A percentile compares a stretch with the other conserved stretches of the same genome.
Evolutionary conservation across 768 basidiomycete genomes (phyloP).

Genomic region (Obba rivulosa): DNA sequence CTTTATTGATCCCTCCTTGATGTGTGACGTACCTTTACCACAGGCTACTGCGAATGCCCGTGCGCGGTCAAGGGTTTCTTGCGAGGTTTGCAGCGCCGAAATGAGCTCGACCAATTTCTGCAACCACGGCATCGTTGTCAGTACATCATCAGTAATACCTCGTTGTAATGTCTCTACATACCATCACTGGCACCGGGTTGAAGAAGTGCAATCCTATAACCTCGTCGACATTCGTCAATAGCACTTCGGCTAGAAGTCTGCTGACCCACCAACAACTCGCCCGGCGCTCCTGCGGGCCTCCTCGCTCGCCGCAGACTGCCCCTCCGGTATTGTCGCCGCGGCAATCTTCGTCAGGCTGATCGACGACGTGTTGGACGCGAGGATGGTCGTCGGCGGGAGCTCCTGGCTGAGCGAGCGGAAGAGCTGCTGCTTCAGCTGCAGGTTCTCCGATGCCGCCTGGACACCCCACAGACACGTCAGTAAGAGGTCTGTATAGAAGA

Average conservation of each 20-base stretch:
- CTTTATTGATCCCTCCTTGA: too few relatives aligned
- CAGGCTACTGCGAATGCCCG: constrained; percentile 81
- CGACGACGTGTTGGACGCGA: constrained; percentile 91
- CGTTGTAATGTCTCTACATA: constrained; percentile 29
- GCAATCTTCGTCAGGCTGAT: constrained; percentile 96
- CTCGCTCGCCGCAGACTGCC: constrained; percentile 51
- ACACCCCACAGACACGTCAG: neutral
- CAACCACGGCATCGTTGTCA: too few relatives aligned
- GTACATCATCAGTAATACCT: too few relatives aligned
- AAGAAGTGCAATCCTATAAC: constrained; percentile 82
- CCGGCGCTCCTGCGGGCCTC: constrained; percentile 59
- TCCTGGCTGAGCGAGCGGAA: constrained; percentile 67
- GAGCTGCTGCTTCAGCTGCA: constrained; percentile 71
- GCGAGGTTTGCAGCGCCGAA: constrained; percentile 85
- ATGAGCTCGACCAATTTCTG: constrained; percentile 94
- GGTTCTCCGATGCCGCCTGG: constrained; percentile 86
- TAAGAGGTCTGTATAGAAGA: neutral
- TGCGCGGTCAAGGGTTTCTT: constrained; percentile 68
- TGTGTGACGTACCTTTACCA: constrained; percentile 63
- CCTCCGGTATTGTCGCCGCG: constrained; percentile 61
- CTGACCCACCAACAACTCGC: constrained; percentile 73
- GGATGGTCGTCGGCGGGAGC: constrained; percentile 66
- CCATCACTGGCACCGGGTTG: constrained; percentile 97
- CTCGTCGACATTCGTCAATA: constrained; percentile 1
- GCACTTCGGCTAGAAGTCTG: neutral